Base-by-base conservation (phyloP, 345 rosid species). In the Trapa bicornis region DNA sequence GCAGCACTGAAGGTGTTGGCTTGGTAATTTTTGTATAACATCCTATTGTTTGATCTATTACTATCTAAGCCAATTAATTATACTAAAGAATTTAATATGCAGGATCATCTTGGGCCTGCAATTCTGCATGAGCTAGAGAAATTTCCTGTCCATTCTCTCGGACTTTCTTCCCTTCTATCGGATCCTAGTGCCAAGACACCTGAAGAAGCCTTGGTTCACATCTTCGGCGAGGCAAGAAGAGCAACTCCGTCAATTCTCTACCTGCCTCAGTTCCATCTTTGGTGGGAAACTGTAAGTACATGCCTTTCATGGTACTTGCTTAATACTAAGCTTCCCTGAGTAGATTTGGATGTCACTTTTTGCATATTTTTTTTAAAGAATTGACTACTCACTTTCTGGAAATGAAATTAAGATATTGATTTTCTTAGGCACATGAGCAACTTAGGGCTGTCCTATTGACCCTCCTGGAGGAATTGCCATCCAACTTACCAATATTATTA, bases 21-120 rank as follows among this genome's bases (percentile, higher is more conserved):
- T 83, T 94, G 99, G 99, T 94, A 94, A 84, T 64, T 71, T 77
- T 81, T 80, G 78, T 68, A 53, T 63, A 54, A 62, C 80, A 65
- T 66, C 67, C 52, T 35, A 47, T 33, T 62, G 29, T 47, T 60
- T 75, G 63, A 47, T 76, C 62, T 68, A 68, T 61, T 66, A 69
- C 84, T 36, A 68, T 75, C 66, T 64, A 76, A 75, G 75, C 83
- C 81, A 68, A 86, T 75, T 81, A 68, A 86, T 75, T 81, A 50
- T 81, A 88, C 92, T 82, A 75, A 85, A 96, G 85, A 83, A 84
- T 80, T 83, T 85, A 83, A 81, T 75, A 79, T 77, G 75, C 96
- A 94, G 97, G 99, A 94, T 89, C 99, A 94, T 80, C 87, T 94
- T 69, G 99, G 99, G 79, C 99, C 99, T 75, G 96, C 99, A 54